These are phyloP conservation scores for Trichoderma aggressivum DNA, from an alignment of 2,329 filamentous ascomycete genomes.

Conservation along the genomic window DNA sequence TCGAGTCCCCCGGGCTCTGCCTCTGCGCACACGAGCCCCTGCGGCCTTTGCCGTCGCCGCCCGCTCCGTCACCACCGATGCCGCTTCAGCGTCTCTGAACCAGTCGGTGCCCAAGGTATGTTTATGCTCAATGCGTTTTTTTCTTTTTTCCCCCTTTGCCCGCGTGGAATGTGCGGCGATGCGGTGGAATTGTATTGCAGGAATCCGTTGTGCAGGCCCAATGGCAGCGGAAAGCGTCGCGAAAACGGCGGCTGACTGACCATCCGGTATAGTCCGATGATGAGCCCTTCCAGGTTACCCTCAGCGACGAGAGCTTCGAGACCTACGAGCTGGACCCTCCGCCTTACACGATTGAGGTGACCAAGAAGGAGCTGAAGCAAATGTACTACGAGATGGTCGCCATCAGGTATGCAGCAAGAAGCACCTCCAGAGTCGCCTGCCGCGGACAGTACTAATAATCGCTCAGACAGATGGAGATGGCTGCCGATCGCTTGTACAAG, in stretches of 20 bases:
- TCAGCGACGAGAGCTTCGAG: conserved; percentile 99
- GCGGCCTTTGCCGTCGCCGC: conserved; percentile 48
- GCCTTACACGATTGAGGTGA: conserved; percentile 85
- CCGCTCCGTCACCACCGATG: conserved; percentile 89
- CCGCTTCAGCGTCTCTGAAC: conserved; percentile 85
- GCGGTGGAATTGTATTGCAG: neutral
- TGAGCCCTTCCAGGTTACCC: conserved; percentile 83
- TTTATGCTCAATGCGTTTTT: neutral
- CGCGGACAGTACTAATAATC: conserved; percentile 30
- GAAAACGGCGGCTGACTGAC: conserved; percentile 21
- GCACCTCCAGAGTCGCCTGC: neutral
- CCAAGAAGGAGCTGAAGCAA: conserved; percentile 97
- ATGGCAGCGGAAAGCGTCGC: neutral
- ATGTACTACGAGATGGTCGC: conserved; percentile 99
- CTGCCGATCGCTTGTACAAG: conserved; percentile 97
- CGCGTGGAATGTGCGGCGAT: neutral
- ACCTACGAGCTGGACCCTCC: conserved; percentile 98
- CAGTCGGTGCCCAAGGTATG: conserved; percentile 58
- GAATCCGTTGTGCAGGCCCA: neutral
- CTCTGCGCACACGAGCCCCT: conserved; percentile 51
- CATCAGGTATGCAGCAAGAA: conserved; percentile 64
- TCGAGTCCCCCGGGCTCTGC: conserved; percentile 57
- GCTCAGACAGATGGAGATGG: conserved; percentile 97
- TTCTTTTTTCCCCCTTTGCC: no score
- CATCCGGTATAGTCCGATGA: conserved; percentile 70